Percentiles rank a stretch among this genome's conserved stretches.
Evolutionary conservation across 1,139 yeast species (phyloP).

Genomic region (Pichia sp.): DNA sequence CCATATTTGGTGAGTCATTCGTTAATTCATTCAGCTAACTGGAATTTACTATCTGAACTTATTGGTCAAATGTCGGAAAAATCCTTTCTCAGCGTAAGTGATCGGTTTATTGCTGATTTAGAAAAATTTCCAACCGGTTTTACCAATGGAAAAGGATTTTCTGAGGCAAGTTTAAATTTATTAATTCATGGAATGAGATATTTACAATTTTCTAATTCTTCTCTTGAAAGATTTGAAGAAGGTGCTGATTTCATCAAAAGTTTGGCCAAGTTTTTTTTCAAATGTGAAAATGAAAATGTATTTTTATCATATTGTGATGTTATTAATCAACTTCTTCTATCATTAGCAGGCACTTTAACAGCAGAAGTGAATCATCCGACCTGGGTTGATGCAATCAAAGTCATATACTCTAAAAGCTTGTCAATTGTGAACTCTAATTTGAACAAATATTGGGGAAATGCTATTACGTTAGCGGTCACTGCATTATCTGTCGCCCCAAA

Average conservation of each 20-base stretch:
- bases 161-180: constrained; percentile 68
- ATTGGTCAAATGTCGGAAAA: constrained; percentile 86
- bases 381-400: constrained; percentile 79
- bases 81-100: constrained; percentile 82
- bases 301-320: constrained; percentile 82
- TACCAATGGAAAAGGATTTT: constrained; percentile 33
- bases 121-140: constrained; percentile 63
- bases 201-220: constrained; percentile 70
- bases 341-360: constrained; percentile 78
- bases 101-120: constrained; percentile 85
- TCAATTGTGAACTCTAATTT: constrained; percentile 34
- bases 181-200: constrained; percentile 90
- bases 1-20: constrained; percentile 63
- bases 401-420: constrained; percentile 50
- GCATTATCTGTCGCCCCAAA: constrained; percentile 77
- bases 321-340: constrained; percentile 63
- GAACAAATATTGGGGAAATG: constrained; percentile 66
- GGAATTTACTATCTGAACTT: constrained; percentile 88
- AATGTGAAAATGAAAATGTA: constrained; percentile 58
- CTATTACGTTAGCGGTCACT: constrained; percentile 66
- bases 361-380: constrained; percentile 96
- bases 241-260: constrained; percentile 81
- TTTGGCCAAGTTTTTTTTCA: constrained; percentile 71
- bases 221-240: constrained; percentile 86
- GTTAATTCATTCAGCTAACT: constrained; percentile 78